phyloP scores from a whole-genome alignment of 495 filamentous ascomycete species.

The Penicillium desertorum region DNA sequence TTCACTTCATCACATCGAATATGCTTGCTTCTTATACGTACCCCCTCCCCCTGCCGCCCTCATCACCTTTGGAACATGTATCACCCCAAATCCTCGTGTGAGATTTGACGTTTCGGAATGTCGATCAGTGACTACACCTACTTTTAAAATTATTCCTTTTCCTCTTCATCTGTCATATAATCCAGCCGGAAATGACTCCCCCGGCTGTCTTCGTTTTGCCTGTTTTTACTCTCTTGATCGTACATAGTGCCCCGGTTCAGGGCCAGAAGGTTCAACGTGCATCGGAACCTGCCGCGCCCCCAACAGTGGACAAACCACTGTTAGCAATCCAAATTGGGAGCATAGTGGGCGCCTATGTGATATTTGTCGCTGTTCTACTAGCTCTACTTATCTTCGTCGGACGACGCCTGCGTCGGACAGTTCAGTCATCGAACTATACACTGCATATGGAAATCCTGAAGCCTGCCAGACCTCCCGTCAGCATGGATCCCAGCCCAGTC shows the following conservation, averaged over 20 bases:
- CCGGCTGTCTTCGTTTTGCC: conserved; percentile 16
- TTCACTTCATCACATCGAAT: conserved; percentile 37
- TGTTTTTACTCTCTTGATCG: conserved; percentile 14
- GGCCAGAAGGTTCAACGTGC: conserved; percentile 15
- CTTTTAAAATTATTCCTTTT: conserved; percentile 21
- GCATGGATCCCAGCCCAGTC: conserved; percentile 50
- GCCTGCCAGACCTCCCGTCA: conserved; percentile 50
- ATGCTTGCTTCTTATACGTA: conserved; percentile 29
- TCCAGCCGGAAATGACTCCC: conserved; percentile 24
- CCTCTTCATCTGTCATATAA: conserved; percentile 14
- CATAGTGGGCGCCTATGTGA: conserved; percentile 75
- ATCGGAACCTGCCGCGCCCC: conserved; percentile 10
- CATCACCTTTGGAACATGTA: conserved; percentile 29
- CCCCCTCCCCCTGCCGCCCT: conserved; percentile 25
- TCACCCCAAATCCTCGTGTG: conserved; percentile 12
- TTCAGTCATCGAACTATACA: conserved; percentile 51
- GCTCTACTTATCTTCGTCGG: conserved; percentile 64
- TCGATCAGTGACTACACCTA: conserved; percentile 28
- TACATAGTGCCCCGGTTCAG: conserved; percentile 14
- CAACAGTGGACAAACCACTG: conserved; percentile 50
- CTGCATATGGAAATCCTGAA: conserved; percentile 65
- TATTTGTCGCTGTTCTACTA: conserved; percentile 68
- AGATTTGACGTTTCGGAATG: conserved; percentile 25
- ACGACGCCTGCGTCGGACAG: conserved; percentile 54
- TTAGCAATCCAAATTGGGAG: conserved; percentile 75